Conservation (phyloP, 192 early-diverging fungal species). For the Gryganskiella cystojenkinii region DNA sequence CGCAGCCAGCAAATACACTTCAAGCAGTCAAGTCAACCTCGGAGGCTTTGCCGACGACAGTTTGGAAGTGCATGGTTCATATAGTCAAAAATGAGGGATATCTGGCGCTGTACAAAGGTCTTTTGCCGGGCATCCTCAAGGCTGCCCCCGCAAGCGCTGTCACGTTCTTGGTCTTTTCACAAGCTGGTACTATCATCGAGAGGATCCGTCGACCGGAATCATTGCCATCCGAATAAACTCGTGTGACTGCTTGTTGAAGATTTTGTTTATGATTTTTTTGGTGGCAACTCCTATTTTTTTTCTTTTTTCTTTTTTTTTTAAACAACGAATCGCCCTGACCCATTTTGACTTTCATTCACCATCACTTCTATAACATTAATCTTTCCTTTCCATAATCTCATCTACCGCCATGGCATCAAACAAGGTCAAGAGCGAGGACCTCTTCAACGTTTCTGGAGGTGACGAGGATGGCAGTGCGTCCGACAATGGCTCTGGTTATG, state of each 20-base stretch:
- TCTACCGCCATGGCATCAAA: slow-evolving; percentile 7
- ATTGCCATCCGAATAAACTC: neutral
- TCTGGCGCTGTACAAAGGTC: slow-evolving; percentile 88
- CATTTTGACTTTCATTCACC: neutral
- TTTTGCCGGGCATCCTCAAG: slow-evolving; percentile 88
- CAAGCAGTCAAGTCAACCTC: slow-evolving; percentile 27
- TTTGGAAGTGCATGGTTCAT: slow-evolving; percentile 65
- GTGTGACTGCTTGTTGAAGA: too few relatives aligned
- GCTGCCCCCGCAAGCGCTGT: slow-evolving; percentile 85
- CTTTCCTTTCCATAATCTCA: neutral
- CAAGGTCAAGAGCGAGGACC: slow-evolving; percentile 41
- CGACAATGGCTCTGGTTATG: slow-evolving; percentile 20
- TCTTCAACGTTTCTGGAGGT: slow-evolving; percentile 34
- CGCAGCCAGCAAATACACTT: neutral
- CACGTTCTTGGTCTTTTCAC: slow-evolving; percentile 87
- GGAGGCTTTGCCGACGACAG: slow-evolving; percentile 56
- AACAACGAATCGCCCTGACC: neutral
- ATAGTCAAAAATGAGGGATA: slow-evolving; percentile 84
- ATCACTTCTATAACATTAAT: neutral
- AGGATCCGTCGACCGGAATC: slow-evolving; percentile 11
- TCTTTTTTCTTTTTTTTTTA: neutral
- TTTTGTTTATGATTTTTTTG: too few relatives aligned
- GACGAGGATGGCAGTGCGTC: slow-evolving; percentile 32
- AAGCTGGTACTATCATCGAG: slow-evolving; percentile 67
- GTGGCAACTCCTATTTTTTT: too few relatives aligned